Conservation (phyloP, 805 yeast species). For the Zygosaccharomyces bisporus region DNA sequence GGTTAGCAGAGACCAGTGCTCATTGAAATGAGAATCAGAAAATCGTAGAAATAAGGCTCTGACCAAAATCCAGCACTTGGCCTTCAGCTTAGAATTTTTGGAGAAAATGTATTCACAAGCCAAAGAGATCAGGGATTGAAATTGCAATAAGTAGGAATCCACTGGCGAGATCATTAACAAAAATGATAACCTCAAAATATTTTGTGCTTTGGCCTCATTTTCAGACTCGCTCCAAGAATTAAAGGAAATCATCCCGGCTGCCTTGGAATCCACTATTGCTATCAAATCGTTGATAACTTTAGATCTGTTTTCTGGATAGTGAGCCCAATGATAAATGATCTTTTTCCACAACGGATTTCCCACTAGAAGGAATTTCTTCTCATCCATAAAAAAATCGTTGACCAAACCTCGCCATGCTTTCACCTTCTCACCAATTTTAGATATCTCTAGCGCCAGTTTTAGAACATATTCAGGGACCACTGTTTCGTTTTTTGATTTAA, state of each 20-base stretch:
- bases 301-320: constrained; percentile 51
- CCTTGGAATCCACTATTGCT: constrained; percentile 35
- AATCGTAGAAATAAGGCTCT: constrained; percentile 63
- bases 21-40: constrained; percentile 58
- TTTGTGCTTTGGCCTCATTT: constrained; percentile 46
- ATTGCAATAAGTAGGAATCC: constrained; percentile 49
- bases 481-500: constrained; percentile 42
- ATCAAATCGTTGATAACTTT: constrained; percentile 36
- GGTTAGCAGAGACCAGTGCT: constrained; percentile 66
- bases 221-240: constrained; percentile 69
- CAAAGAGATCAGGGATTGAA: constrained; percentile 46
- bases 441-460: constrained; percentile 40
- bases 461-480: constrained; percentile 43
- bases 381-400: constrained; percentile 61
- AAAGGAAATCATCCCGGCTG: constrained; percentile 46
- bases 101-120: constrained; percentile 39
- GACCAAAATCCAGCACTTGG: constrained; percentile 47
- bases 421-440: constrained; percentile 33
- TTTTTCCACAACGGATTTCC: constrained; percentile 45
- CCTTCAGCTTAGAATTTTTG: constrained; percentile 30
- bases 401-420: constrained; percentile 64
- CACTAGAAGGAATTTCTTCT: constrained; percentile 25
- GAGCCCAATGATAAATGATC: constrained; percentile 60
- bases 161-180: constrained; percentile 58
- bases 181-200: constrained; percentile 61